Conservation (phyloP, 2,329 filamentous ascomycete genomes). For the Neofusicoccum sp. region DNA sequence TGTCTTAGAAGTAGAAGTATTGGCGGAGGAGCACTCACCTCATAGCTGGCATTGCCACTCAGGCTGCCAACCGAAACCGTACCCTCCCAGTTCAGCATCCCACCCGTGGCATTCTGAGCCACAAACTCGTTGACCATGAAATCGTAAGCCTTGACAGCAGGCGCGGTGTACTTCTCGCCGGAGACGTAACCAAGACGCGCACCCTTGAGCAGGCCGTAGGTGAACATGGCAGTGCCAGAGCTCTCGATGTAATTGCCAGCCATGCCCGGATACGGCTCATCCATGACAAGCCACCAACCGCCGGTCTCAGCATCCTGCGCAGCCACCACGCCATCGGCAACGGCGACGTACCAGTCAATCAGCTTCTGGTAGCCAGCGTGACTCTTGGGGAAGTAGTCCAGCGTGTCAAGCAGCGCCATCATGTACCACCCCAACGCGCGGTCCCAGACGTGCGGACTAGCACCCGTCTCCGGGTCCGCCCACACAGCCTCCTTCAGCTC, state of each 20-base stretch:
- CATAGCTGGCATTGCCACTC: conserved; percentile 49
- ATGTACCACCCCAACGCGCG: conserved; percentile 41
- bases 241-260: conserved; percentile 61
- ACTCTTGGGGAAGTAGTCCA: conserved; percentile 46
- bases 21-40: conserved; percentile 38
- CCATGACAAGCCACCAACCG: conserved; percentile 61
- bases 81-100: conserved; percentile 50
- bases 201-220: conserved; percentile 37
- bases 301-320: conserved; percentile 32
- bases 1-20: not conserved
- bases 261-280: conserved; percentile 42
- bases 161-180: conserved; percentile 35
- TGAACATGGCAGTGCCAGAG: conserved; percentile 55
- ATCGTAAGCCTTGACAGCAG: conserved; percentile 46
- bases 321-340: conserved; percentile 3
- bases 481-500: conserved; percentile 34
- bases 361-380: conserved; percentile 40
- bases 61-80: conserved; percentile 55
- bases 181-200: conserved; percentile 31
- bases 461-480: conserved; percentile 36
- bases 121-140: conserved; percentile 48
- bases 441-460: conserved; percentile 37
- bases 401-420: conserved; percentile 46
- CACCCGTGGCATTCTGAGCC: conserved; percentile 42
- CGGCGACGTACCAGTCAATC: conserved; percentile 40